phyloP scores from a whole-genome alignment of 345 rosid genomes.

The Linum tenue region DNA sequence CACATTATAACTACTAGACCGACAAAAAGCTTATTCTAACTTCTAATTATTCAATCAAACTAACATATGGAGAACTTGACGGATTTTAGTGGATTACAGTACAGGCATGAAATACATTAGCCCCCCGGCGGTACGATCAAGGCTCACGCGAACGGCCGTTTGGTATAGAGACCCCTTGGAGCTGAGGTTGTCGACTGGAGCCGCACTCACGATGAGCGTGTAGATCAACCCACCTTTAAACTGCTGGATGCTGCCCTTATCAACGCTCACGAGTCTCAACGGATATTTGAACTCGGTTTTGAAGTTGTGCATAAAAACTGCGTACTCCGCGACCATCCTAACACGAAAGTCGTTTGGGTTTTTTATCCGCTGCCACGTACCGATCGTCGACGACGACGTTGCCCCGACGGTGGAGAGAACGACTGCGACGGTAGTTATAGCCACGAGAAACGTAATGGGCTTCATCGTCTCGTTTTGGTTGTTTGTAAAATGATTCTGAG shows the following conservation, averaged over 20 bases:
- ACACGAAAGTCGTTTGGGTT: not conserved
- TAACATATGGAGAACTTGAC: no score
- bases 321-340: not conserved
- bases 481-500: no score
- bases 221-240: conserved; percentile 47
- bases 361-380: not conserved
- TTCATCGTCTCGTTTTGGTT: not conserved
- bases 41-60: no score
- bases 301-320: not conserved
- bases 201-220: conserved; percentile 25
- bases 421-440: not conserved
- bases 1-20: no score
- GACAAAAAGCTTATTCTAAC: no score
- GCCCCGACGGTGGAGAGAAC: not conserved
- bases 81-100: no score
- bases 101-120: no score
- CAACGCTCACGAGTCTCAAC: conserved; percentile 27
- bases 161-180: conserved; percentile 13
- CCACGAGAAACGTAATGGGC: not conserved
- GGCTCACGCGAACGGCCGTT: no score
- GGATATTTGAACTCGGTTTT: not conserved
- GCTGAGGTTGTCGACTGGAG: conserved; percentile 18
- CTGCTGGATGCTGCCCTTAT: conserved; percentile 35
- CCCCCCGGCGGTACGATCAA: no score
- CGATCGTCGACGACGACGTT: not conserved